Evolutionary conservation across 108 stramenopile genomes (phyloP), one percentile per base, ranked within the genome.

Genomic region (Epipyxis sp.): DNA sequence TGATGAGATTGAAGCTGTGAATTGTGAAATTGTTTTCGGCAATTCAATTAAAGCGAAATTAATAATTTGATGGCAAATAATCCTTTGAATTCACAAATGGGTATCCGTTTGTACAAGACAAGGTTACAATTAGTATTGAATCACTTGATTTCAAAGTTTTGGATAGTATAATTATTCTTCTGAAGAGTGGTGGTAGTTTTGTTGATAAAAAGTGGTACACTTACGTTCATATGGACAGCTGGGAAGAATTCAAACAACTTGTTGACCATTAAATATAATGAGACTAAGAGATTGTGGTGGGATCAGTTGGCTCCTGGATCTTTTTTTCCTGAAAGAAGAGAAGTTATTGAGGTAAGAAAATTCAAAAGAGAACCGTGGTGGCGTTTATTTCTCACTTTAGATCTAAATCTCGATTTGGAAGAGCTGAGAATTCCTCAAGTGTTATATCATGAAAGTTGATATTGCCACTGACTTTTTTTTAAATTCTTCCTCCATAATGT

Each of bases 161-260:
- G 61, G 61, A 65, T 6, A 32, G 34, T 65, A 37, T 65, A 13
- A 32, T 16, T 29, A 32, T 37, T 3, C 27, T 37, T 3, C 25
- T 65, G 61, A 65, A 65, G 61, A 10, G 6, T 35, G 61, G 61
- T 6, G 34, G 61, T 32, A 32, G 10, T 3, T 3, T 35, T 37
- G 61, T 35, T 3, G 61, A 29, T 29, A 32, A 25, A 6, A 29
- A 29, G 35, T 65, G 3, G 61, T 6, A 35, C 61, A 13, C 61
- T 10, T 65, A 32, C 34, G 61, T 65, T 65, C 61, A 65, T 65
- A 32, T 65, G 27, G 61, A 65, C 25, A 65, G 27, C 35, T 29
- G 34, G 35, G 35, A 29, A 35, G 61, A 65, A 32, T 65, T 65
- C 61, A 65, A 65, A 32, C 20, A 29, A 37, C 34, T 65, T n/a